Percentiles rank a stretch among this genome's conserved stretches.
phyloP scores from a whole-genome alignment of 1,284 basidiomycete species.

The Marasmius sp. region DNA sequence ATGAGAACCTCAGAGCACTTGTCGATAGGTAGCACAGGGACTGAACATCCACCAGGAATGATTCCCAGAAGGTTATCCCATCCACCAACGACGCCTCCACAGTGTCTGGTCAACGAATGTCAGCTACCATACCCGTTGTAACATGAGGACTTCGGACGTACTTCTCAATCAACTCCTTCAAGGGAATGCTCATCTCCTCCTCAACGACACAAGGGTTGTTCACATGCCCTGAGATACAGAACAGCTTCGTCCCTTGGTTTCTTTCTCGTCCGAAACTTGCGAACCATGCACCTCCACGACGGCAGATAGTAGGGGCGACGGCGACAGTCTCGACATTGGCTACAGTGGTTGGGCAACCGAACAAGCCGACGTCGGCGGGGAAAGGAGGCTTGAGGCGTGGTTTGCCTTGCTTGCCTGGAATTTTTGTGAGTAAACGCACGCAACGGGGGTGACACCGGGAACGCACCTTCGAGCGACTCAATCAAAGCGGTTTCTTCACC shows the following conservation, averaged over 20 bases:
- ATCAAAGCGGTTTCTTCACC: slow-evolving; percentile 99
- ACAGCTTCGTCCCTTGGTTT: slow-evolving; percentile 96
- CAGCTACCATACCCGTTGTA: too few species aligned
- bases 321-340: slow-evolving; percentile 99
- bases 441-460: neutral
- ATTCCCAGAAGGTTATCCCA: slow-evolving; percentile 97
- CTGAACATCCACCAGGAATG: slow-evolving; percentile 93
- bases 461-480: slow-evolving; percentile 84
- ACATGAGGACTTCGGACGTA: slow-evolving; percentile 40
- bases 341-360: slow-evolving; percentile 96
- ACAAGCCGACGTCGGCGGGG: slow-evolving; percentile 96
- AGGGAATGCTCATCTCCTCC: slow-evolving; percentile 98
- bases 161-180: slow-evolving; percentile 93
- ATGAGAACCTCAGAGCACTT: slow-evolving; percentile 82
- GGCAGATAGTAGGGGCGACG: slow-evolving; percentile 95
- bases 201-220: slow-evolving; percentile 98
- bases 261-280: slow-evolving; percentile 89
- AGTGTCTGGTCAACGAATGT: slow-evolving; percentile 87
- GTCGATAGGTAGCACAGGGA: slow-evolving; percentile 88
- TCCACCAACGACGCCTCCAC: slow-evolving; percentile 91
- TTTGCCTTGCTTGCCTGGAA: slow-evolving; percentile 83
- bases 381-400: slow-evolving; percentile 99
- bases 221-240: slow-evolving; percentile 95
- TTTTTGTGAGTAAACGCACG: neutral
- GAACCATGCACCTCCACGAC: slow-evolving; percentile 93